phyloP scores from a whole-genome alignment of 2,329 filamentous ascomycete species.

The Aspergillus alliaceus region DNA sequence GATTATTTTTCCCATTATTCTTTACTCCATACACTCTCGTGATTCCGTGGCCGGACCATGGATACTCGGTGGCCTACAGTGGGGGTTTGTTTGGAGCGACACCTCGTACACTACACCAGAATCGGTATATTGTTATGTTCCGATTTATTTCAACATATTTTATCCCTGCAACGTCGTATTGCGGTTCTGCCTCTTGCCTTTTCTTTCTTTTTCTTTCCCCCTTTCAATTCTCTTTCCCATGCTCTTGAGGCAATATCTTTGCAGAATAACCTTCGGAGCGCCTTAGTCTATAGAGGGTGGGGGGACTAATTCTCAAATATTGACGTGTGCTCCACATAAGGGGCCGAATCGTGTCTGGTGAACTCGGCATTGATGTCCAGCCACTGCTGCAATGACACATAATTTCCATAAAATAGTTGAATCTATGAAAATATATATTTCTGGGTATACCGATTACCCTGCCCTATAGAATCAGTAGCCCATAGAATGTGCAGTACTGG shows the following conservation, averaged over 20 bases:
- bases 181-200: not conserved
- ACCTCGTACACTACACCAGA: not conserved
- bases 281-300: not conserved
- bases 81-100: not conserved
- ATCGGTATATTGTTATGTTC: not conserved
- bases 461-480: not conserved
- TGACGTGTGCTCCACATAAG: not conserved
- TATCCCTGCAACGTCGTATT: not conserved
- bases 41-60: not conserved
- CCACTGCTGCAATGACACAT: not conserved
- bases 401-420: no score
- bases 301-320: not conserved
- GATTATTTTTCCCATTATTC: not conserved
- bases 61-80: constrained; percentile 4
- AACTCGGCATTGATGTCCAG: not conserved
- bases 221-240: not conserved
- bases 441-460: not conserved
- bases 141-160: not conserved
- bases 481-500: not conserved
- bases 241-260: not conserved
- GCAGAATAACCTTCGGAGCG: not conserved
- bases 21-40: not conserved
- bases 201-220: not conserved
- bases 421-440: no score
- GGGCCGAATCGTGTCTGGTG: not conserved